Percentiles rank a stretch among this genome's conserved stretches.
Conservation (phyloP, 2,329 filamentous ascomycete genomes). For the Scytalidium lignicola region DNA sequence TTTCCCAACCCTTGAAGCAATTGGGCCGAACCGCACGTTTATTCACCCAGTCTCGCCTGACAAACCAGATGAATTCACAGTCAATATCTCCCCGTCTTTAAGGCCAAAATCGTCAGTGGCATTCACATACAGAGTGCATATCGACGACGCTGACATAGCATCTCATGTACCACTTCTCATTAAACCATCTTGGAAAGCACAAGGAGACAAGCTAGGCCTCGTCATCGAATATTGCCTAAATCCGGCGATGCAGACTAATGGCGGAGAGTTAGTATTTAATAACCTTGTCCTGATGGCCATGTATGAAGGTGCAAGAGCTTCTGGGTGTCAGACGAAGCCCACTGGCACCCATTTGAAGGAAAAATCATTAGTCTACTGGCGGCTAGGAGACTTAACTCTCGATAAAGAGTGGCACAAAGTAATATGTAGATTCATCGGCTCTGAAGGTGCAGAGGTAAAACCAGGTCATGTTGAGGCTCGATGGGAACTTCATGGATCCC, state of each 20-base stretch:
- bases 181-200: constrained; percentile 68
- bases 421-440: constrained; percentile 72
- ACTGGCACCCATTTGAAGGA: constrained; percentile 74
- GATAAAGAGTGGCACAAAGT: constrained; percentile 64
- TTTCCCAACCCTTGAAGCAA: constrained; percentile 80
- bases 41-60: constrained; percentile 62
- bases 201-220: constrained; percentile 79
- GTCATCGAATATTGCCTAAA: constrained; percentile 83
- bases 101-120: constrained; percentile 63
- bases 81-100: constrained; percentile 67
- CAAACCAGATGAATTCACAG: constrained; percentile 71
- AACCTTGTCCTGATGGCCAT: constrained; percentile 72
- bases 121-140: constrained; percentile 87
- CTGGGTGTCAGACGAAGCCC: constrained; percentile 70
- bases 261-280: constrained; percentile 50
- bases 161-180: constrained; percentile 57
- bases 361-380: constrained; percentile 75
- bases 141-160: constrained; percentile 52
- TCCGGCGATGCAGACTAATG: constrained; percentile 41
- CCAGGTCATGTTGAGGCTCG: constrained; percentile 76
- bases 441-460: constrained; percentile 64
- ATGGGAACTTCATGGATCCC: constrained; percentile 58
- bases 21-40: constrained; percentile 90
- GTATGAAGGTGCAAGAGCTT: constrained; percentile 62
- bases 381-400: constrained; percentile 68